These are phyloP conservation scores for Onygenales sp. DNA, from an alignment of 2,329 filamentous ascomycete species.

Conservation along the genomic window DNA sequence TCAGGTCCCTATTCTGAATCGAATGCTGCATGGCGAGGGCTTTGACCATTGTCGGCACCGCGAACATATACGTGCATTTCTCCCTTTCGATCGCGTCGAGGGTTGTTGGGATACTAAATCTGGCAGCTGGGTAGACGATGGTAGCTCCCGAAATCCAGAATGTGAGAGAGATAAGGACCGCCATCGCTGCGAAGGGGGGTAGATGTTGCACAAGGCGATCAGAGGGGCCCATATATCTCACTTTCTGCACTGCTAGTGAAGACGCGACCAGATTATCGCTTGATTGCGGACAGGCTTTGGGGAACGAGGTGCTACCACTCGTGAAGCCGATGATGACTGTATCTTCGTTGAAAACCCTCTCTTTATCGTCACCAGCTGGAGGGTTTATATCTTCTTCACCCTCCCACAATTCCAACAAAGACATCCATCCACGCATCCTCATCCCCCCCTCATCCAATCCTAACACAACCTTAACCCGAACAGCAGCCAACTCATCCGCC, in stretches of 20 bases:
- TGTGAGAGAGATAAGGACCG: slow-evolving; percentile 4
- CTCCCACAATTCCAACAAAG: neutral
- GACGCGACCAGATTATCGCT: slow-evolving; percentile 30
- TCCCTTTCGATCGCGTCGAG: slow-evolving; percentile 23
- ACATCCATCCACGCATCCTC: neutral
- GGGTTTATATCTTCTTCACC: neutral
- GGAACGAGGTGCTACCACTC: slow-evolving; percentile 40
- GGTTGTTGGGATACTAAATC: slow-evolving; percentile 22
- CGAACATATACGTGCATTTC: slow-evolving; percentile 21
- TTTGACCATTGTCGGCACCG: slow-evolving; percentile 24
- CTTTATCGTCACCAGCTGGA: neutral
- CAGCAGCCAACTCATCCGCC: neutral
- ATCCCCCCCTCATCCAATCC: neutral
- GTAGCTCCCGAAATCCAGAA: slow-evolving; percentile 7
- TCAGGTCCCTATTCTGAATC: slow-evolving; percentile 18
- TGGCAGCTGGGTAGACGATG: slow-evolving; percentile 18
- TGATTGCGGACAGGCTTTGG: slow-evolving; percentile 32
- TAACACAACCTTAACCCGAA: neutral
- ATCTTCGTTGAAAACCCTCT: slow-evolving; percentile 11
- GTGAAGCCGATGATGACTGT: slow-evolving; percentile 38
- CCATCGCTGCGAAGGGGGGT: slow-evolving; percentile 16
- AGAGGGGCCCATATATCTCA: slow-evolving; percentile 17
- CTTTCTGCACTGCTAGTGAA: slow-evolving; percentile 15
- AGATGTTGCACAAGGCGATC: slow-evolving; percentile 16
- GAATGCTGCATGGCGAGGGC: slow-evolving; percentile 16